Conservation (phyloP, 768 basidiomycete genomes). For the Lentinula lateritia region DNA sequence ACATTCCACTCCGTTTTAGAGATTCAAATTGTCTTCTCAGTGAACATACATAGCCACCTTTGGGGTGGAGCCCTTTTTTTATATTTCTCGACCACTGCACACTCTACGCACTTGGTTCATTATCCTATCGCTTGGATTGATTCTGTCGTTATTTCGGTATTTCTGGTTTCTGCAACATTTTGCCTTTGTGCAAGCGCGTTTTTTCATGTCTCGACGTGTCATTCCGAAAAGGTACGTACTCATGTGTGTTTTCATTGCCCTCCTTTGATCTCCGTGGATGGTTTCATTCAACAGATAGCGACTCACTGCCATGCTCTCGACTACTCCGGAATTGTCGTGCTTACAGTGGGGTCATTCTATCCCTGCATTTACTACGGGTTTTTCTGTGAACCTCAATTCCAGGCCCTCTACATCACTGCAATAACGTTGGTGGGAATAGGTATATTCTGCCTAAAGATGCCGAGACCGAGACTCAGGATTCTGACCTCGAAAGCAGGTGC, state of each 20-base stretch:
- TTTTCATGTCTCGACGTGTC: conserved; percentile 70
- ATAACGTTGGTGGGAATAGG: conserved; percentile 54
- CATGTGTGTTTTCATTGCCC: not conserved
- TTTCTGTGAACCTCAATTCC: conserved; percentile 54
- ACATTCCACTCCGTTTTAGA: not conserved
- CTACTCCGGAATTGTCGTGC: conserved; percentile 76
- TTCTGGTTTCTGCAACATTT: conserved; percentile 64
- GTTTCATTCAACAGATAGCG: not conserved
- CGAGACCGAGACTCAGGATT: not conserved
- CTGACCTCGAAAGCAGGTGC: conserved; percentile 38
- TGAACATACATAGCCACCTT: conserved; percentile 85
- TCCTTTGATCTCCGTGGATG: not conserved
- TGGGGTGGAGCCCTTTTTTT: conserved; percentile 61
- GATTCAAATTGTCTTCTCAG: conserved; percentile 32
- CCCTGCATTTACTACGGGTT: conserved; percentile 78
- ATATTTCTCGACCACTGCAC: conserved; percentile 49
- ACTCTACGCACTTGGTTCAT: conserved; percentile 40
- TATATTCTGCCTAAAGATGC: conserved; percentile 17
- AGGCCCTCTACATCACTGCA: conserved; percentile 46
- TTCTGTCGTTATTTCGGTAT: conserved; percentile 52
- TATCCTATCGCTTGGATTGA: conserved; percentile 62
- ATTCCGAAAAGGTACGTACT: conserved; percentile 57
- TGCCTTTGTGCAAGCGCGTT: conserved; percentile 69
- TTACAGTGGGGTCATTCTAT: conserved; percentile 75
- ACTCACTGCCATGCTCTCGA: conserved; percentile 60